Percentiles rank a stretch among this genome's conserved stretches.
These are phyloP conservation scores for Fennellomyces sp. DNA, from an alignment of 371 early-diverging fungal genomes.

Conservation along the genomic window DNA sequence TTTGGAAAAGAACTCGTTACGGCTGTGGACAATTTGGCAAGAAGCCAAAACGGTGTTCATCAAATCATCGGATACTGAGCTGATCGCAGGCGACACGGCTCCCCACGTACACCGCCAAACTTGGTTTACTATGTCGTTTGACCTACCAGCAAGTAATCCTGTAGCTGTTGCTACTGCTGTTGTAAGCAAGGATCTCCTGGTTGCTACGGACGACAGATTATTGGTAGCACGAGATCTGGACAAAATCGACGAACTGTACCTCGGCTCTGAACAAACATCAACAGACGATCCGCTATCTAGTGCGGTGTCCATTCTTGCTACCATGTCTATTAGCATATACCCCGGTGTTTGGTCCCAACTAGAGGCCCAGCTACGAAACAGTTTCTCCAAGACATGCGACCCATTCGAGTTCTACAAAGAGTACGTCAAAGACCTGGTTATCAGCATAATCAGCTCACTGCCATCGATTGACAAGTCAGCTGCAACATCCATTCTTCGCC, in stretches of 20 bases:
- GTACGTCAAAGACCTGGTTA: not conserved
- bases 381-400: not conserved
- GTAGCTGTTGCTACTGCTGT: not conserved
- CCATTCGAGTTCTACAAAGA: not conserved
- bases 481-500: not conserved
- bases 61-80: not conserved
- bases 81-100: not conserved
- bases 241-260: slow-evolving; percentile 1
- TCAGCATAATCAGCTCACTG: not conserved
- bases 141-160: not conserved
- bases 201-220: not conserved
- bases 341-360: not conserved
- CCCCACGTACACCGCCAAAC: not conserved
- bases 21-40: slow-evolving; percentile 6
- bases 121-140: too few relatives aligned
- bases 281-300: not conserved
- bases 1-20: not conserved
- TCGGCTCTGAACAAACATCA: not conserved
- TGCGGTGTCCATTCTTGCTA: not conserved
- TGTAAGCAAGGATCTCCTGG: not conserved
- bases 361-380: not conserved
- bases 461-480: not conserved
- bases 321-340: not conserved
- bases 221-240: too few relatives aligned
- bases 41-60: not conserved